phyloP scores from a whole-genome alignment of 1,284 basidiomycete genomes.

The Sparassis latifolia region DNA sequence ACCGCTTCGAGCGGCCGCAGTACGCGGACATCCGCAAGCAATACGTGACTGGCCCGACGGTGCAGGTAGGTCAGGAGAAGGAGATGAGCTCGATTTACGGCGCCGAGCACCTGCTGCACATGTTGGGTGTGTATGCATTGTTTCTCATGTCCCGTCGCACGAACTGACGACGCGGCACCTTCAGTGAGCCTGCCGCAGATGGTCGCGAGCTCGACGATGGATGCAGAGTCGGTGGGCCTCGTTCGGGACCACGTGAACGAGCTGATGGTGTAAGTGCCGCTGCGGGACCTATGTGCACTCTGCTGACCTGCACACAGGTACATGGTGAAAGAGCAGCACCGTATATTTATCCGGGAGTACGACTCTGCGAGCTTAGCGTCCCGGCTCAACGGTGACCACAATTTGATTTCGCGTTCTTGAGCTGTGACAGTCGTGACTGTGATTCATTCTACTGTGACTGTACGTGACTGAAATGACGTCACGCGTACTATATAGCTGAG shows the following conservation, averaged over 20 bases:
- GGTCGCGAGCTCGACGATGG: constrained; percentile 88
- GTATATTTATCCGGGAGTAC: constrained; percentile 70
- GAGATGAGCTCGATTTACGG: constrained; percentile 92
- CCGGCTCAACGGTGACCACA: neutral
- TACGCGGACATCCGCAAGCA: constrained; percentile 79
- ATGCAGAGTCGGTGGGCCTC: constrained; percentile 77
- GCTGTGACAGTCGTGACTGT: neutral
- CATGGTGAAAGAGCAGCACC: constrained; percentile 58
- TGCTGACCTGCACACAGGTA: constrained; percentile 38
- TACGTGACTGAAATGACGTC: constrained; percentile 11
- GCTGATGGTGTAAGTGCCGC: constrained; percentile 67
- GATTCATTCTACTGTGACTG: neutral
- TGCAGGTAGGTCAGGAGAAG: constrained; percentile 65
- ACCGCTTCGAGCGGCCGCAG: constrained; percentile 91
- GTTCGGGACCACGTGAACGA: constrained; percentile 90
- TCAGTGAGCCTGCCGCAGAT: constrained; percentile 72
- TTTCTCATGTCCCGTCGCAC: neutral
- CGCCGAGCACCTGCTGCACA: constrained; percentile 87
- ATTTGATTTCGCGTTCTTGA: neutral
- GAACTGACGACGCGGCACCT: constrained; percentile 24
- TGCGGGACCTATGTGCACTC: neutral
- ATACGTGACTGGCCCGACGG: constrained; percentile 68
- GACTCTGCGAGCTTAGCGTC: constrained; percentile 61
- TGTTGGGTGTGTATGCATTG: constrained; percentile 61
- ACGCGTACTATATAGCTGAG: constrained; percentile 2